Evolutionary conservation across 2,329 filamentous ascomycete genomes (phyloP), one percentile per base, ranked within the genome.

Genomic region (Paraphaeosphaeria sporulosa): DNA sequence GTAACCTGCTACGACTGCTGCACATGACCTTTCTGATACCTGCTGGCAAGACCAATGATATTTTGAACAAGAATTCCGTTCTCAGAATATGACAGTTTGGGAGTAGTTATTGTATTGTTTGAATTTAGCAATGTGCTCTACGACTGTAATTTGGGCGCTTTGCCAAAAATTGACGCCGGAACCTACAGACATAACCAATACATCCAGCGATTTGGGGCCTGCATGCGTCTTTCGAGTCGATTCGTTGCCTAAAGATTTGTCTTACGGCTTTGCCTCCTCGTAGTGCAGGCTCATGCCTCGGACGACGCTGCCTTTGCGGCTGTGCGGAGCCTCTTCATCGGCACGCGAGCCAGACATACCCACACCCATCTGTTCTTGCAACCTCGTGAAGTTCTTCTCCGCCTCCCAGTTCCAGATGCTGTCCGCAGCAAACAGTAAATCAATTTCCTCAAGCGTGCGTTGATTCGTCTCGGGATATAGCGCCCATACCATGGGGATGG

Each of bases 381-480:
- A 34, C 13, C 50, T 60, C 27, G 62, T 59, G 52, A 74, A 74
- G 42, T 72, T 70, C 58, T 69, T 71, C 65, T 75, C 72, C 4
- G 70, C 72, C 32, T 74, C 68, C 90, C 90, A 92, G 1, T 85
- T 84, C 87, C 88, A 92, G 4, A 86, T 86, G 0, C 83, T 88
- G 19, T 88, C 81, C 0, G 87, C 84, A 0, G 89, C 88, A 66
- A 93, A 93, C 0, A 93, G 77, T 0, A 92, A 77, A 62, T 93
- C 87, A 81, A 93, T 92, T 70, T 92, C 90, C 69, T 93, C 90
- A 0, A 93, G 80, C 0, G 89, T 92, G 0, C 90, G 84, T 72
- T 91, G 88, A 70, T 89, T 91, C 3, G 87, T 90, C 72, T 93
- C 90, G 0, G 90, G 90, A 59, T 92, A 93, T 0, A 93, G 70